phyloP scores from a whole-genome alignment of 495 filamentous ascomycete genomes.

The Penicillium samsonianum region DNA sequence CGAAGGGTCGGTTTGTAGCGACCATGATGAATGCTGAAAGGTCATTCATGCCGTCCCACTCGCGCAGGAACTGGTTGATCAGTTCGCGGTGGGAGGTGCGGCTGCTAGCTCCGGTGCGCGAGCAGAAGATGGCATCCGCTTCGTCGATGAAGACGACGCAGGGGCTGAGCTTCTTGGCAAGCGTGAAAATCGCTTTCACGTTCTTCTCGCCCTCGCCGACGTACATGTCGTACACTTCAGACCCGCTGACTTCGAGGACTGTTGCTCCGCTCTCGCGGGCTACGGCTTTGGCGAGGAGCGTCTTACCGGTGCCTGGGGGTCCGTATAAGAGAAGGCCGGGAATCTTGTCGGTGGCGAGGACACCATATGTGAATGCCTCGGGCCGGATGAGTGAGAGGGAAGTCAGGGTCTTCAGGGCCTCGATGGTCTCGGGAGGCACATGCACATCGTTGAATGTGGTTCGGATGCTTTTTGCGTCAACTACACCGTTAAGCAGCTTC shows the following conservation, averaged over 20 bases:
- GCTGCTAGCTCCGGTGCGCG: slow-evolving; percentile 58
- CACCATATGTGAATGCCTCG: slow-evolving; percentile 94
- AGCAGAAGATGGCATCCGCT: slow-evolving; percentile 86
- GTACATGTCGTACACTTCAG: slow-evolving; percentile 91
- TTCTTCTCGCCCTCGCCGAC: slow-evolving; percentile 98
- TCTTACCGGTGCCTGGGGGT: slow-evolving; percentile 95
- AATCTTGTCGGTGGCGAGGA: slow-evolving; percentile 87
- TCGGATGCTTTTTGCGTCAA: slow-evolving; percentile 76
- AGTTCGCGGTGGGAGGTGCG: slow-evolving; percentile 78
- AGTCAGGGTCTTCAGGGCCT: slow-evolving; percentile 86
- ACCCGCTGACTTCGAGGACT: slow-evolving; percentile 71
- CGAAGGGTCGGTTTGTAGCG: slow-evolving; percentile 93
- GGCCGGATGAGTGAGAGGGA: slow-evolving; percentile 84
- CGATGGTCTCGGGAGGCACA: slow-evolving; percentile 77
- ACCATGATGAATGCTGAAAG: slow-evolving; percentile 96
- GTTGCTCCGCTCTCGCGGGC: slow-evolving; percentile 92
- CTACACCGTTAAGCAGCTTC: slow-evolving; percentile 75
- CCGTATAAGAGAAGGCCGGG: slow-evolving; percentile 90
- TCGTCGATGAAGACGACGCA: slow-evolving; percentile 97
- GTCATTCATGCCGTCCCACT: slow-evolving; percentile 94
- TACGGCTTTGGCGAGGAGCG: slow-evolving; percentile 90
- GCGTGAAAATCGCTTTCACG: slow-evolving; percentile 84
- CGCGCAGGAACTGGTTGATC: slow-evolving; percentile 96
- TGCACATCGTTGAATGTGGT: slow-evolving; percentile 86
- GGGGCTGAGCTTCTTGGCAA: slow-evolving; percentile 90